A percentile compares a stretch with the other conserved stretches of the same genome.
These are phyloP conservation scores for Oryza brachyantha DNA, from an alignment of 176 grass and related monocot genomes.

Conservation along the genomic window DNA sequence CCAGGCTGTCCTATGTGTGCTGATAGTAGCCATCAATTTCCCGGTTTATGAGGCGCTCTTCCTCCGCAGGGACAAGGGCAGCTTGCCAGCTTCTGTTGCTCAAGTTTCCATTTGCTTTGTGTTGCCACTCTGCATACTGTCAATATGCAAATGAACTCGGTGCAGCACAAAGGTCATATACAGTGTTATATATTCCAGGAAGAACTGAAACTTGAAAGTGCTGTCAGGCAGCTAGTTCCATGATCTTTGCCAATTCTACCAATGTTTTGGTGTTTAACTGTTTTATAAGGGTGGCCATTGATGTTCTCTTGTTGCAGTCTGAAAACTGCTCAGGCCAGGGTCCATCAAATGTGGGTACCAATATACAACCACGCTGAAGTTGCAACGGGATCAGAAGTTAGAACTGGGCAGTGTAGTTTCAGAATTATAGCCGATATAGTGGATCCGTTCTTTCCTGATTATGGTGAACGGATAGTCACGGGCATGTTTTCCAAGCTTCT, in stretches of 20 bases:
- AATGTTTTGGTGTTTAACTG: neutral
- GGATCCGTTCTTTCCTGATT: too few species aligned
- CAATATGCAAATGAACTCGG: constrained; percentile 1
- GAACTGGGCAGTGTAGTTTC: too few species aligned
- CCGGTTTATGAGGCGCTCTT: constrained; percentile 66
- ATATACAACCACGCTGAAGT: neutral
- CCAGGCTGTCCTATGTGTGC: constrained; percentile 48
- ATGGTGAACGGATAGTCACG: too few species aligned
- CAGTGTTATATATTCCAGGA: neutral
- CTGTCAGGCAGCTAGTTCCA: neutral
- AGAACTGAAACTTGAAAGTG: neutral
- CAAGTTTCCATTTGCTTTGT: constrained; percentile 43
- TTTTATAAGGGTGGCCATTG: neutral
- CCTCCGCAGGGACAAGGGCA: constrained; percentile 57
- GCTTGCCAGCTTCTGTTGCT: constrained; percentile 41
- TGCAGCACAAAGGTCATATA: neutral
- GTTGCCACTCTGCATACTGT: constrained; percentile 33
- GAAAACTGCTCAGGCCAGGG: neutral
- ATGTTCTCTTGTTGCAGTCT: neutral
- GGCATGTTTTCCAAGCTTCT: too few species aligned
- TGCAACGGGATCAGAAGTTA: too few species aligned
- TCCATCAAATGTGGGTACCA: neutral
- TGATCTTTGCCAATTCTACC: constrained; percentile 8
- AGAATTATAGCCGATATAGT: too few species aligned
- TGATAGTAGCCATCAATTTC: constrained; percentile 43